Percentiles rank a stretch among this genome's conserved stretches.
These are phyloP conservation scores for Ogataea salicorniae DNA, from an alignment of 805 yeast species.

Conservation along the genomic window DNA sequence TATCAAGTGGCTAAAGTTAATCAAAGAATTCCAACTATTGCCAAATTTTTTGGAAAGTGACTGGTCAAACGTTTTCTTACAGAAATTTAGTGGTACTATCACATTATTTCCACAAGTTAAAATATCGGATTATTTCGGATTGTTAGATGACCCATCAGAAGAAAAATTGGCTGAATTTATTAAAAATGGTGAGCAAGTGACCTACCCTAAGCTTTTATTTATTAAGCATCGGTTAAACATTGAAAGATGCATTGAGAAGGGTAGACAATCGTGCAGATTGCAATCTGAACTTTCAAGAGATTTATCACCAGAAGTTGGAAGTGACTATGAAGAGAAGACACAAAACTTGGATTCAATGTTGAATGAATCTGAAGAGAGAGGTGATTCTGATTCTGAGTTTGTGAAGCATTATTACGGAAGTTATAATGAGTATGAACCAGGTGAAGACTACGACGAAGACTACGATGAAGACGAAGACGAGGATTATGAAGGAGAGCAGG, in stretches of 20 bases:
- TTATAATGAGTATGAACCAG: not conserved
- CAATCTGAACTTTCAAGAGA: not conserved
- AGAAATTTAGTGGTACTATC: slow-evolving; percentile 67
- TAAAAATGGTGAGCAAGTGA: slow-evolving; percentile 55
- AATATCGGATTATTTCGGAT: slow-evolving; percentile 54
- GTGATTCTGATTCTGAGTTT: slow-evolving; percentile 1
- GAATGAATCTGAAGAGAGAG: not conserved
- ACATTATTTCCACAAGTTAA: slow-evolving; percentile 71
- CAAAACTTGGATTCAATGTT: not conserved
- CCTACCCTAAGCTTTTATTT: slow-evolving; percentile 62
- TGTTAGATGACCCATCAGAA: slow-evolving; percentile 64
- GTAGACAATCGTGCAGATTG: slow-evolving; percentile 26
- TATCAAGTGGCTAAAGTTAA: slow-evolving; percentile 68
- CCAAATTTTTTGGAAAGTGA: slow-evolving; percentile 71
- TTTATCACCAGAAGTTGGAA: not conserved
- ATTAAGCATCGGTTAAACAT: slow-evolving; percentile 58
- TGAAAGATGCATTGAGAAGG: slow-evolving; percentile 59
- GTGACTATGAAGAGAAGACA: not conserved
- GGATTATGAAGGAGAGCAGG: not conserved
- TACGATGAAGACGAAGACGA: slow-evolving; percentile 3
- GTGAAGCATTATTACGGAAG: not conserved
- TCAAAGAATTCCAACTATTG: slow-evolving; percentile 58
- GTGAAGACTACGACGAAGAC: slow-evolving; percentile 3
- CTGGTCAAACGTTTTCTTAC: slow-evolving; percentile 76
- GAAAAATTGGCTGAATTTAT: slow-evolving; percentile 52